Evolutionary conservation across 23 red algal species (phyloP), one percentile per base, ranked within the genome.

Genomic region (Chondrus crispus): DNA sequence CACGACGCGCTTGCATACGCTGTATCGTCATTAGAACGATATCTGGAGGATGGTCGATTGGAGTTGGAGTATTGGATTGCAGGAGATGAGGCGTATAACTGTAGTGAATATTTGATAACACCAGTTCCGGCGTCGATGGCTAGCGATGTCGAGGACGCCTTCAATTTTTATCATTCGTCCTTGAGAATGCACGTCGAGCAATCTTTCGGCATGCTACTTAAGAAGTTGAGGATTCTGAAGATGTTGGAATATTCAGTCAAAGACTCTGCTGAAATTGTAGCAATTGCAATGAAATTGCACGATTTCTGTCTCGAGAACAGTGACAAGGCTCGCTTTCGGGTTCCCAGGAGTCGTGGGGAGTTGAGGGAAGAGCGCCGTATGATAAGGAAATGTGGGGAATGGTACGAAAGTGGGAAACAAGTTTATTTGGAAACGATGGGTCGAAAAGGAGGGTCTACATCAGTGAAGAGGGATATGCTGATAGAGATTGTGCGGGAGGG

Each of bases 1-100:
- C 40, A 77, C 30, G 72, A 77, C 30, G 41, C 72, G 2, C 26
- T 77, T 2, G 72, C 35, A 10, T 47, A 77, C 20, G 38, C 72
- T 10, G 72, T 77, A 9, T 77, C 72, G 10, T 50, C 22, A 14
- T n/a, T 77, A 8, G 72, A 47, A 4, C 30, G 38, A 77, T 48
- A 10, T 5, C 72, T 77, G 40, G 40, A 77, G 20, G 30, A 77
- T 3, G n/a, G n/a, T n/a, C n/a, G n/a, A n/a, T n/a, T n/a, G n/a
- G n/a, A n/a, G n/a, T n/a, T n/a, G n/a, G 81, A 60, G 39, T 85
- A 45, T 85, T 85, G 7, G 81, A 69, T 85, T 46, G 57, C 57
- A 5, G 57, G 14, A 24, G 81, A 85, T 64, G 24, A 85, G 41
- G 81, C 57, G 24, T 85, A 66, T 35, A 40, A 11, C 14, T 85